phyloP scores from a whole-genome alignment of 805 yeast species.

The Candida adriatica region DNA sequence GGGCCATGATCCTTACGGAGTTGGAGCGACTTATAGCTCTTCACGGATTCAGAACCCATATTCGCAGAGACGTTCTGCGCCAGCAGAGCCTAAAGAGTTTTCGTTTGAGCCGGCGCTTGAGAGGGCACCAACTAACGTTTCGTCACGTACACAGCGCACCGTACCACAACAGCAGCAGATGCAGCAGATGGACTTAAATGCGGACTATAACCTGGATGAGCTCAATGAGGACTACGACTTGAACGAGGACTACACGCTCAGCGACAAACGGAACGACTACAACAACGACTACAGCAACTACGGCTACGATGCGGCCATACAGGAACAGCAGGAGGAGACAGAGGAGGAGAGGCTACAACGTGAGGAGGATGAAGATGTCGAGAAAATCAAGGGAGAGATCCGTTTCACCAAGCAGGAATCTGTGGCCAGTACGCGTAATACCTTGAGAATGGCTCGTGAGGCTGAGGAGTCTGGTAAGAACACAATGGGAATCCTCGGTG shows the following conservation, averaged over 20 bases:
- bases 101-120: constrained; percentile 10
- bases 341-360: constrained; percentile 29
- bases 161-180: constrained; percentile 7
- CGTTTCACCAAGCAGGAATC: constrained; percentile 83
- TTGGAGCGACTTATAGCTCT: no score
- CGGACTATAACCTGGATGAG: constrained; percentile 11
- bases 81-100: constrained; percentile 4
- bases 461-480: constrained; percentile 73
- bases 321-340: constrained; percentile 21
- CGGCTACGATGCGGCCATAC: constrained; percentile 28
- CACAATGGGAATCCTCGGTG: constrained; percentile 85
- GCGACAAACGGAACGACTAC: constrained; percentile 27
- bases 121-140: constrained; percentile 4
- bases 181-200: constrained; percentile 2
- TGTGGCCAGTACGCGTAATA: constrained; percentile 77
- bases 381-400: constrained; percentile 75
- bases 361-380: constrained; percentile 83
- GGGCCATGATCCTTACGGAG: no score
- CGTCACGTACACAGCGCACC: constrained; percentile 5
- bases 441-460: constrained; percentile 61
- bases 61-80: constrained; percentile 3
- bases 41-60: constrained; percentile 4
- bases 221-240: constrained; percentile 8
- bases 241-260: constrained; percentile 15
- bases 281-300: constrained; percentile 20